Percentiles rank a stretch among this genome's conserved stretches.
Evolutionary conservation across 345 rosid species (phyloP).

Genomic region (Erodium maritimum): DNA sequence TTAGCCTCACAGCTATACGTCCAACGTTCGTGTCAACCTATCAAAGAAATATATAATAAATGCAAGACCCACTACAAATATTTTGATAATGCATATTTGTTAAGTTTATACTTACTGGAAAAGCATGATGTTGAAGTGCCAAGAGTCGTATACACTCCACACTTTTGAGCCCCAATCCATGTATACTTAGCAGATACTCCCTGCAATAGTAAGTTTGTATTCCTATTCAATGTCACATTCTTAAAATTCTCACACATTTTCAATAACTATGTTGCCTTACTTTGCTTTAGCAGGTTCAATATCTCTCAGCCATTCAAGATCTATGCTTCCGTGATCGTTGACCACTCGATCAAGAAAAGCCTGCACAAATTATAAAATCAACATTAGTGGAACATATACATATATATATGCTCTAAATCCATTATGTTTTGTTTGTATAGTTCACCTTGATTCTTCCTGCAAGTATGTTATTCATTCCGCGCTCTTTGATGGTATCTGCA

Average conservation of each 20-base stretch:
- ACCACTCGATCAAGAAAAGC: slow-evolving; percentile 1
- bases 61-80: slow-evolving; percentile 8
- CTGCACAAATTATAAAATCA: slow-evolving; percentile 5
- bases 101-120: slow-evolving; percentile 57
- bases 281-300: slow-evolving; percentile 2
- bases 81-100: background rate
- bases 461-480: slow-evolving; percentile 86
- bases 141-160: slow-evolving; percentile 97
- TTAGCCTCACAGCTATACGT: slow-evolving; percentile 93
- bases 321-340: slow-evolving; percentile 3
- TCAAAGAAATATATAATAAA: slow-evolving; percentile 8
- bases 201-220: slow-evolving; percentile 27
- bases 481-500: slow-evolving; percentile 63
- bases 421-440: too few relatives aligned
- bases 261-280: background rate
- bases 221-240: too few relatives aligned
- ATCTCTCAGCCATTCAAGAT: slow-evolving; percentile 9
- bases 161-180: slow-evolving; percentile 86
- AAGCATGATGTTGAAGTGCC: slow-evolving; percentile 92
- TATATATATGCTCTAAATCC: too few relatives aligned
- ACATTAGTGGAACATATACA: slow-evolving; percentile 4
- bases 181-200: slow-evolving; percentile 71
- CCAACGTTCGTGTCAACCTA: slow-evolving; percentile 99
- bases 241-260: too few relatives aligned
- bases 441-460: slow-evolving; percentile 82